phyloP scores from a whole-genome alignment of 2,329 filamentous ascomycete genomes.

The Stachybotrys echinatus region DNA sequence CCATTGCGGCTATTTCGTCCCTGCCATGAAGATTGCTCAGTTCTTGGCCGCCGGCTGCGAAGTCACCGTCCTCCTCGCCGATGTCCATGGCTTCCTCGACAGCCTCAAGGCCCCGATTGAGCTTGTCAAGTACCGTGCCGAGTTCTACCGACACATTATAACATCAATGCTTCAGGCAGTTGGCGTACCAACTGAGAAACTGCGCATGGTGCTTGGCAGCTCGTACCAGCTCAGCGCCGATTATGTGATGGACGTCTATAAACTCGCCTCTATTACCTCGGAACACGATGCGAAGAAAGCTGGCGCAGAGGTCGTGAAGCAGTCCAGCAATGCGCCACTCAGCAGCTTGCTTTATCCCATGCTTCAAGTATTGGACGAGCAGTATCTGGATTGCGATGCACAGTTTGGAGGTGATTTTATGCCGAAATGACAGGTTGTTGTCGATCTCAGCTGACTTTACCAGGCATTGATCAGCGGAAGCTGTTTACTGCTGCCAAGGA shows the following conservation, averaged over 20 bases:
- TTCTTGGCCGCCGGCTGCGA: slow-evolving; percentile 80
- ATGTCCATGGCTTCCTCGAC: slow-evolving; percentile 74
- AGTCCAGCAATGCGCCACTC: slow-evolving; percentile 69
- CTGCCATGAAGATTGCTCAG: slow-evolving; percentile 84
- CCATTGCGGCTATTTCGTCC: slow-evolving; percentile 85
- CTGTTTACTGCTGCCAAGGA: slow-evolving; percentile 84
- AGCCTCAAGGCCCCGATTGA: slow-evolving; percentile 84
- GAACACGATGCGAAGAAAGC: slow-evolving; percentile 85
- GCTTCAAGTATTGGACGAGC: slow-evolving; percentile 84
- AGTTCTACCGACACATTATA: slow-evolving; percentile 79
- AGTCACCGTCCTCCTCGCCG: slow-evolving; percentile 71
- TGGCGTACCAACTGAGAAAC: slow-evolving; percentile 70
- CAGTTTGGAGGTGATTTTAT: slow-evolving; percentile 66
- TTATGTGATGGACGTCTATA: slow-evolving; percentile 88
- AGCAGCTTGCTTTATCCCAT: slow-evolving; percentile 39
- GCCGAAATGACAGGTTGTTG: neutral
- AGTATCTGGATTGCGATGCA: slow-evolving; percentile 80
- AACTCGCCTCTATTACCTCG: slow-evolving; percentile 63
- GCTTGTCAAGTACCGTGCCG: slow-evolving; percentile 72
- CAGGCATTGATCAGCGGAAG: slow-evolving; percentile 73
- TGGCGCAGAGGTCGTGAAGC: slow-evolving; percentile 91
- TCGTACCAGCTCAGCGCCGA: slow-evolving; percentile 68
- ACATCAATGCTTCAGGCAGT: slow-evolving; percentile 70
- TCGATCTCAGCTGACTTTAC: neutral
- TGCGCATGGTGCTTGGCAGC: slow-evolving; percentile 80